These are phyloP conservation scores for Zygoascus meyerae DNA, from an alignment of 1,139 yeast species.

Conservation along the genomic window DNA sequence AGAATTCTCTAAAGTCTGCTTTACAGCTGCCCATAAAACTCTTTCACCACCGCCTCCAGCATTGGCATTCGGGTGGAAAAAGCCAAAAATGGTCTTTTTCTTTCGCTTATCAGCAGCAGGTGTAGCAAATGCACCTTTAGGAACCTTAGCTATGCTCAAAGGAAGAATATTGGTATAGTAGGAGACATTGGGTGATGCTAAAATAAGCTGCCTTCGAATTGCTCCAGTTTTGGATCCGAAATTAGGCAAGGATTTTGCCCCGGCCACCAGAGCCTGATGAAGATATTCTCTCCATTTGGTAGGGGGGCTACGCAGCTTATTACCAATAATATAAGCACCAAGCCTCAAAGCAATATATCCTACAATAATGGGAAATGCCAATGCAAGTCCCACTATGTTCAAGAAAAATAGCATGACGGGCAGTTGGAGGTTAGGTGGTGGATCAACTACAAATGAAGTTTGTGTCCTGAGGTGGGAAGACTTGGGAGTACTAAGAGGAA, in stretches of 20 bases:
- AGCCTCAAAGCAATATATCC: slow-evolving; percentile 14
- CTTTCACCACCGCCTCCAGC: slow-evolving; percentile 99
- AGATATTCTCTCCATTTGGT: slow-evolving; percentile 26
- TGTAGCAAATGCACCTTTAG: slow-evolving; percentile 19
- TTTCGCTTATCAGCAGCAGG: slow-evolving; percentile 23
- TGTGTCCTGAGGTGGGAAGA: too few species aligned
- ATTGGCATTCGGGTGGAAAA: slow-evolving; percentile 92
- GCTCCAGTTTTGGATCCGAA: slow-evolving; percentile 32
- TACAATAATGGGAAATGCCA: slow-evolving; percentile 11
- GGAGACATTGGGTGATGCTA: slow-evolving; percentile 46
- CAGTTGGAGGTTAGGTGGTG: too few species aligned
- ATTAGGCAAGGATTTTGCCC: slow-evolving; percentile 24
- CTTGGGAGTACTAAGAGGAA: too few species aligned
- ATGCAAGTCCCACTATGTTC: slow-evolving; percentile 11
- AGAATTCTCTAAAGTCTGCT: slow-evolving; percentile 53
- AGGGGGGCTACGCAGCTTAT: slow-evolving; percentile 30
- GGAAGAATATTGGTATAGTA: slow-evolving; percentile 34
- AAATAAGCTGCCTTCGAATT: slow-evolving; percentile 49
- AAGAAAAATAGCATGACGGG: slow-evolving; percentile 5
- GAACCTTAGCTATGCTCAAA: slow-evolving; percentile 20
- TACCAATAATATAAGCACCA: slow-evolving; percentile 14
- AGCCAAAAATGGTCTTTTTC: slow-evolving; percentile 52
- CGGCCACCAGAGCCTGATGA: slow-evolving; percentile 25
- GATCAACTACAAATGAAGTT: too few species aligned
- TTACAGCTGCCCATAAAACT: slow-evolving; percentile 91